phyloP scores from a whole-genome alignment of 371 early-diverging fungal genomes.

The Rhizopus delemar region DNA sequence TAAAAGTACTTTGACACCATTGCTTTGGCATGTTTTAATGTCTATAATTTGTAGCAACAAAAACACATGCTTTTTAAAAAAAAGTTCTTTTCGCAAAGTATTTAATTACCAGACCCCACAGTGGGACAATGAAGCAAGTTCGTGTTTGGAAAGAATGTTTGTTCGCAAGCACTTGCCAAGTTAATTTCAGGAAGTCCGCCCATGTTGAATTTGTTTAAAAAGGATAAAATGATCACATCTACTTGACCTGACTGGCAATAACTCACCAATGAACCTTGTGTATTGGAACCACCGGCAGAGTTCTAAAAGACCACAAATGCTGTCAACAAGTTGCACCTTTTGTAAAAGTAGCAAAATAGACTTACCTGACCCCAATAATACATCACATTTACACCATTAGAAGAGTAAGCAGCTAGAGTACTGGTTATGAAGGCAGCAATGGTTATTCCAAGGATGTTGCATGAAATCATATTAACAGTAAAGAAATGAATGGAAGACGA shows the following conservation, averaged over 20 bases:
- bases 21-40: slow-evolving; percentile 63
- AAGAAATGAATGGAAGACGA: slow-evolving; percentile 15
- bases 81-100: no score
- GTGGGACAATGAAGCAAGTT: slow-evolving; percentile 57
- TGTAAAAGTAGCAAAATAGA: neutral
- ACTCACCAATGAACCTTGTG: slow-evolving; percentile 45
- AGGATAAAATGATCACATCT: slow-evolving; percentile 62
- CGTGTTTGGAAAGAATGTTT: slow-evolving; percentile 50
- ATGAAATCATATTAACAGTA: slow-evolving; percentile 5
- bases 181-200: slow-evolving; percentile 51
- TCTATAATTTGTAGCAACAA: slow-evolving; percentile 28
- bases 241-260: slow-evolving; percentile 58
- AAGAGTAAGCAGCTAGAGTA: slow-evolving; percentile 21
- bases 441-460: slow-evolving; percentile 7
- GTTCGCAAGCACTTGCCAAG: slow-evolving; percentile 63
- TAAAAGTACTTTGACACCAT: slow-evolving; percentile 64
- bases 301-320: slow-evolving; percentile 19
- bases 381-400: slow-evolving; percentile 22
- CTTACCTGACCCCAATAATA: slow-evolving; percentile 39
- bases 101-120: slow-evolving; percentile 46
- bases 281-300: slow-evolving; percentile 27
- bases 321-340: neutral
- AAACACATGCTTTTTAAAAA: neutral
- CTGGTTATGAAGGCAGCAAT: slow-evolving; percentile 7
- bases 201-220: slow-evolving; percentile 59